Conservation (phyloP, 2,329 filamentous ascomycete species). For the Colletotrichum sp. region DNA sequence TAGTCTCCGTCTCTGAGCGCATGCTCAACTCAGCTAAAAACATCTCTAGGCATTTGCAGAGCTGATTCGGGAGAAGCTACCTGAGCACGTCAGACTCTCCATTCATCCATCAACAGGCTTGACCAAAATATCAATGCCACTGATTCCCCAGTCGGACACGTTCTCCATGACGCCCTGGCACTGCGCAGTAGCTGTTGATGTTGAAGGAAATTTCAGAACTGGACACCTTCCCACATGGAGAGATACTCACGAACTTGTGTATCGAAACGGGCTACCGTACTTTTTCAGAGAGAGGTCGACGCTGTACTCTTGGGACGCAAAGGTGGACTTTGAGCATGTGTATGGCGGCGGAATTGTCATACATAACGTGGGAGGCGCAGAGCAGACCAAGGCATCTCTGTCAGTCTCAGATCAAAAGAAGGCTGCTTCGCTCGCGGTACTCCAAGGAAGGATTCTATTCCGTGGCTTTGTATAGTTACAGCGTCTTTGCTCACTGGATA, state of each 20-base stretch:
- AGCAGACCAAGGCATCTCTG: background rate
- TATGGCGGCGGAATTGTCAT: background rate
- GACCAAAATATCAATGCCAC: background rate
- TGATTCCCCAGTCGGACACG: background rate
- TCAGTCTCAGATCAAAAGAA: background rate
- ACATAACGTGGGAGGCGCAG: background rate
- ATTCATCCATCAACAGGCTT: background rate
- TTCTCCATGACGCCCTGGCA: background rate
- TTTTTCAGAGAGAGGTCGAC: background rate
- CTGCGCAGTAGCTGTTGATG: background rate
- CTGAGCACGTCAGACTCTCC: background rate
- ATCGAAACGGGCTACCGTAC: background rate
- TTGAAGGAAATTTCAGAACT: background rate
- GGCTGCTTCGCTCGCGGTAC: background rate
- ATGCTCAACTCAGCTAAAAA: background rate
- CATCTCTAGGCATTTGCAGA: background rate
- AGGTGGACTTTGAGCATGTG: background rate
- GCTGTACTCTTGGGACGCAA: background rate
- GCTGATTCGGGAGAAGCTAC: background rate
- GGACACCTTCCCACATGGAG: background rate
- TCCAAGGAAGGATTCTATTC: background rate
- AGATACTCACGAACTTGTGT: background rate
- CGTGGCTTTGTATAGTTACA: background rate
- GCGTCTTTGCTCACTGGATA: rapidly evolving
- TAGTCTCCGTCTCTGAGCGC: background rate